These are phyloP conservation scores for Boletus vinaceobasis DNA, from an alignment of 768 basidiomycete genomes.

Conservation along the genomic window DNA sequence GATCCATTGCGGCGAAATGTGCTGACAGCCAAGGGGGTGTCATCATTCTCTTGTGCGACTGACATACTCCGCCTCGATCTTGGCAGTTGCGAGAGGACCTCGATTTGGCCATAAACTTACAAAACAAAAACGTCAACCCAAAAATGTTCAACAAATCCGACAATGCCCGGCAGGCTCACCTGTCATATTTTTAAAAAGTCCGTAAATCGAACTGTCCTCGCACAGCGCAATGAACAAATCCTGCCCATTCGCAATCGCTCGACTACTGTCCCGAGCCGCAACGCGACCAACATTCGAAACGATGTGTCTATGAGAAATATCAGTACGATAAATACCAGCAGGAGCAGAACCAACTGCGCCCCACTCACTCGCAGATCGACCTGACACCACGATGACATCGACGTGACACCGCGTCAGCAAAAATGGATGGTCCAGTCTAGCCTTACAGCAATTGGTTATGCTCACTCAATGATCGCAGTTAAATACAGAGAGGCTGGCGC, in stretches of 20 bases:
- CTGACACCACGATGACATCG: constrained; percentile 37
- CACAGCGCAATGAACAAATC: constrained; percentile 87
- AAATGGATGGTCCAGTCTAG: constrained; percentile 14
- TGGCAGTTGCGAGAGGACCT: constrained; percentile 55
- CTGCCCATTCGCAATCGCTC: constrained; percentile 67
- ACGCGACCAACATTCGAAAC: constrained; percentile 82
- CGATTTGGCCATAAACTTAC: constrained; percentile 77
- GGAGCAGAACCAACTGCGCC: neutral
- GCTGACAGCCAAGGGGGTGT: constrained; percentile 41
- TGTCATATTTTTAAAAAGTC: constrained; percentile 81
- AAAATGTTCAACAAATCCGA: constrained; percentile 19
- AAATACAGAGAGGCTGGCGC: constrained; percentile 86
- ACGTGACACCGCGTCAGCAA: constrained; percentile 25
- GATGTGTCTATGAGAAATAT: constrained; percentile 58
- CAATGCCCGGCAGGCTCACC: constrained; percentile 40
- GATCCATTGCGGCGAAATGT: constrained; percentile 23
- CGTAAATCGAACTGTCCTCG: constrained; percentile 86
- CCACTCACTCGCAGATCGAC: constrained; percentile 82
- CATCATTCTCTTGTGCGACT: constrained; percentile 52
- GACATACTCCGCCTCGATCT: constrained; percentile 68
- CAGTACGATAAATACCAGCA: neutral
- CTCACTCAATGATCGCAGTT: constrained; percentile 91
- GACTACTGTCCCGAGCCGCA: constrained; percentile 80
- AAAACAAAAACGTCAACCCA: constrained; percentile 17
- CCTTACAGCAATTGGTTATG: constrained; percentile 25